Conservation (phyloP, 441 rosid genomes). For the Bruguiera hainesii region DNA sequence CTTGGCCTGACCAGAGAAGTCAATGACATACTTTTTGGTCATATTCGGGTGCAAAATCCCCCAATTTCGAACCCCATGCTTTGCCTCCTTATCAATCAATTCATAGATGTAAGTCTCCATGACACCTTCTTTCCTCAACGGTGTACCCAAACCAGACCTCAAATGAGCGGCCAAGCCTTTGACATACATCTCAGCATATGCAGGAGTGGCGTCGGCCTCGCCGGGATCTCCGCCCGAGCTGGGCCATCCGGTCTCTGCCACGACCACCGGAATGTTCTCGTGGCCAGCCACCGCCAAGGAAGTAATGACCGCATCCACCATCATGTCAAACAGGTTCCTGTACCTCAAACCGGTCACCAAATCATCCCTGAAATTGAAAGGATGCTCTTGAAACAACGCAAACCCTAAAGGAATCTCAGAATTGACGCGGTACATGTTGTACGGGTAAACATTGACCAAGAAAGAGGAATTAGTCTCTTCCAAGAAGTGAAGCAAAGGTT, state of each 20-base stretch:
- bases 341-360: constrained; percentile 70
- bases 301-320: constrained; percentile 67
- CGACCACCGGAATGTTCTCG: constrained; percentile 61
- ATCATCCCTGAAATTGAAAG: constrained; percentile 77
- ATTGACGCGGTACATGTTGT: constrained; percentile 61
- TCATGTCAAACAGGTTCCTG: constrained; percentile 76
- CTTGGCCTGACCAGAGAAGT: constrained; percentile 39
- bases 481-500: constrained; percentile 65
- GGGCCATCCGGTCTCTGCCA: constrained; percentile 93
- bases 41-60: constrained; percentile 63
- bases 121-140: constrained; percentile 71
- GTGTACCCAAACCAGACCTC: constrained; percentile 64
- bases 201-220: constrained; percentile 64
- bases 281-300: constrained; percentile 75
- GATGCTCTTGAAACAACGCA: constrained; percentile 68
- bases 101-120: constrained; percentile 65
- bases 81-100: constrained; percentile 46
- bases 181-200: constrained; percentile 61
- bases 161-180: constrained; percentile 56
- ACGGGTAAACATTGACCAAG: constrained; percentile 70
- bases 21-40: constrained; percentile 57
- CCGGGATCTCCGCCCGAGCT: constrained; percentile 43
- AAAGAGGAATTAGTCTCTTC: constrained; percentile 69
- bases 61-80: constrained; percentile 47
- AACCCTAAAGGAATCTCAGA: constrained; percentile 72